Evolutionary conservation across 1,284 basidiomycete species (phyloP), one percentile per base, ranked within the genome.

Genomic region (Naganishia sp.): DNA sequence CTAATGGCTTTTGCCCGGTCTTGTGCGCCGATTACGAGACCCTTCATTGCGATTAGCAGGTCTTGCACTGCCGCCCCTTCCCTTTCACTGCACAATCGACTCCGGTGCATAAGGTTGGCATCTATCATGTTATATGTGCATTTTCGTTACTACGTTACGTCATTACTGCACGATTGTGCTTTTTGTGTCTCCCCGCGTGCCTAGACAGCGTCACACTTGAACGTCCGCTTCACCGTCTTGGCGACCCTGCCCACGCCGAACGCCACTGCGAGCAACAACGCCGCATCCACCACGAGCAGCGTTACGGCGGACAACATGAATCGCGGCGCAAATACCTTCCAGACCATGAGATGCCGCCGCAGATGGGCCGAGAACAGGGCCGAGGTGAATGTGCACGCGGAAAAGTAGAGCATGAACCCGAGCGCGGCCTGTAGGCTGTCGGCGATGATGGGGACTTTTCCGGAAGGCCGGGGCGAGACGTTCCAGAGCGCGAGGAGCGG

Each of bases 281-380:
- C 77, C 1, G 83, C 15, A 71, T 85, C 83, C 6, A 82, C 78
- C 0, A 78, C 70, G 6, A 85, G 64, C 35, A 83, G 70, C 15
- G 75, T 76, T 3, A 82, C 75, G 0, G 84, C 89, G 0, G 85
- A 88, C 17, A 86, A 77, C 88, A 97, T 94, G 76, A 94, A 95
- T 67, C 94, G 82, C 58, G 96, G 96, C 35, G 94, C 94, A 76
- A 98, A 99, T 6, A 97, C 88, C 80, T 98, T 98, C 93, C 95
- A 99, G 43, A 98, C 93, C 94, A 99, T 98, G 71, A 99, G 79
- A 78, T 99, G 96, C 47, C 95, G 78, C 65, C 93, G 80, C 63
- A 98, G 82, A 74, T 87, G 85, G 3, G 89, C 88, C 0, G 92
- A 88, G 67, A 87, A 88, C 6, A 86, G 77, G 4, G 91, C 87